Evolutionary conservation across 2,329 filamentous ascomycete genomes (phyloP), one percentile per base, ranked within the genome.

Genomic region (Ascochyta viciae-villosae): DNA sequence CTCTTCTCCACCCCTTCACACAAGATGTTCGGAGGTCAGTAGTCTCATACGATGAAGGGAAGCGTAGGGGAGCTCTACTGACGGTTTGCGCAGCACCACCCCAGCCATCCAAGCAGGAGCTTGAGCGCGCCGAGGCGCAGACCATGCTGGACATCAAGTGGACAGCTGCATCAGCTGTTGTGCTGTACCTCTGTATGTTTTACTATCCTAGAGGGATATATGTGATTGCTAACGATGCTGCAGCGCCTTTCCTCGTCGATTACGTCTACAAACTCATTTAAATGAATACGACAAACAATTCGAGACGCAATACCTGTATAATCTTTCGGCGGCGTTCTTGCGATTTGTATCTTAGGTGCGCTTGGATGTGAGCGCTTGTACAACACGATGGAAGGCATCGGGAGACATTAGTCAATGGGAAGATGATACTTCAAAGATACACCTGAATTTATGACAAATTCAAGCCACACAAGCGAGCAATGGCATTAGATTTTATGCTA

Each of bases 171-270:
- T 86, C 86, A 15, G 87, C 87, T 61, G 81, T 88, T 35, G 76
- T 90, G 45, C 83, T 95, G 44, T 94, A 94, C 74, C 79, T 95
- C 58, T 91, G 91, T 95, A 86, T 54, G 89, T 40, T 27, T 31
- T n/a, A 6, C 3, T 7, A n/a, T n/a, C 6, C 19, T 16, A 3
- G 7, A 27, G 16, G 9, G 13, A n/a, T 19, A 19, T 22, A 9
- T 3, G 15, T 8, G 24, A 2, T 15, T 39, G 42, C 55, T 61
- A 47, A 61, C 34, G 16, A 26, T 38, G 6, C 13, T 5, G 29
- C 29, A 85, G 83, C 83, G 56, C 83, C 83, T 2, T 85, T 85
- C 68, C 79, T 81, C 24, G 76, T 85, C 67, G 81, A 85, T 64
- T 82, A 81, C 62, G 77, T 82, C 49, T 78, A 76, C 66, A 83